phyloP scores from a whole-genome alignment of 768 basidiomycete genomes.

The Clitopilus hobsonii region DNA sequence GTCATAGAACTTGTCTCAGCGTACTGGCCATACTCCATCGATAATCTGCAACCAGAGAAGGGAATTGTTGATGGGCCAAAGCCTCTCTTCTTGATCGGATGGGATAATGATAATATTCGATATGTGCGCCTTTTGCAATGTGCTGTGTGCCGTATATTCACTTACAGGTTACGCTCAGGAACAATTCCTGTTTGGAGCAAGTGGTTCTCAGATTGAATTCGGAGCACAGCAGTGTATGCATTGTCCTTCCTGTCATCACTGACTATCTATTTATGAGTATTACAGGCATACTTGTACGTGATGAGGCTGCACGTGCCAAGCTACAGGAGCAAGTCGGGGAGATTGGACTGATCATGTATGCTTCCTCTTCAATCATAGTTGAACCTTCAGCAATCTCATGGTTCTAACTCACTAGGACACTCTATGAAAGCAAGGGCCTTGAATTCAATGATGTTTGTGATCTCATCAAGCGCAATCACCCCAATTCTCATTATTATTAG shows the following conservation, averaged over 20 bases:
- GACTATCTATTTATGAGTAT: background rate
- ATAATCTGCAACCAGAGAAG: conserved; percentile 48
- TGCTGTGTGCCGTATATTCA: background rate
- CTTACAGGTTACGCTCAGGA: conserved; percentile 34
- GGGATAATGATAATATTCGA: conserved; percentile 36
- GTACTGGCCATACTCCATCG: conserved; percentile 66
- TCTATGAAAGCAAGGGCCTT: conserved; percentile 63
- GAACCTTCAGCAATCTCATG: background rate
- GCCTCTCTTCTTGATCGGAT: conserved; percentile 54
- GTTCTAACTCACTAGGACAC: conserved; percentile 29
- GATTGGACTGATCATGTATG: conserved; percentile 57
- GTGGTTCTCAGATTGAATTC: conserved; percentile 48
- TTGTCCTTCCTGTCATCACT: background rate
- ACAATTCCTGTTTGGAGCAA: conserved; percentile 54
- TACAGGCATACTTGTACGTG: conserved; percentile 70
- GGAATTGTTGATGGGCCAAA: conserved; percentile 49
- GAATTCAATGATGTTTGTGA: conserved; percentile 59
- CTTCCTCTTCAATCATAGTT: background rate
- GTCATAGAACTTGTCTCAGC: conserved; percentile 55
- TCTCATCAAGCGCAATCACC: background rate
- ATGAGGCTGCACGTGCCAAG: conserved; percentile 44
- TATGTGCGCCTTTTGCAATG: conserved; percentile 19
- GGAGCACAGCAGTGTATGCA: conserved; percentile 61
- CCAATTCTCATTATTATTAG: conserved; percentile 25
- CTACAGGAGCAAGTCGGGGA: conserved; percentile 50